A percentile compares a stretch with the other conserved stretches of the same genome.
phyloP scores from a whole-genome alignment of 352 stramenopile species.

The Pythium dissotocum region DNA sequence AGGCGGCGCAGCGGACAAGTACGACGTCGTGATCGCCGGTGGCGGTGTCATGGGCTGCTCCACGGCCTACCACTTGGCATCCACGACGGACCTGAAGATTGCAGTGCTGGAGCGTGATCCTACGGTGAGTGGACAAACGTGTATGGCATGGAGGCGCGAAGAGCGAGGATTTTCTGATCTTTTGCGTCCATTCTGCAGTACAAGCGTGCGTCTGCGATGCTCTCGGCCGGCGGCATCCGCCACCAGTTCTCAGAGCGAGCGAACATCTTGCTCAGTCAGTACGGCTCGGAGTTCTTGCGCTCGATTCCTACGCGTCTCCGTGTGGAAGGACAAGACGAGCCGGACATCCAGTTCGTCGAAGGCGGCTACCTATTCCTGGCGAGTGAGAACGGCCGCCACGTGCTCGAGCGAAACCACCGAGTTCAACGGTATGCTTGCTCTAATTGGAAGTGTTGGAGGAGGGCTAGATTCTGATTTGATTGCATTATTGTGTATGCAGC shows the following conservation, averaged over 20 bases:
- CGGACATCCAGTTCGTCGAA: conserved; percentile 79
- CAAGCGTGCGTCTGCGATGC: conserved; percentile 78
- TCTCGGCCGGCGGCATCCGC: conserved; percentile 76
- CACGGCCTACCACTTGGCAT: conserved; percentile 82
- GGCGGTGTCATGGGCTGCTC: conserved; percentile 86
- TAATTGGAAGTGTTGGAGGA: not conserved
- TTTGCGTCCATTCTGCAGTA: conserved; percentile 58
- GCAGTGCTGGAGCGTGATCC: conserved; percentile 73
- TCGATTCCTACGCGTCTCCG: conserved; percentile 49
- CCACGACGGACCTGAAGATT: conserved; percentile 67
- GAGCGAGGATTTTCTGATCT: not conserved
- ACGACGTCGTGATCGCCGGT: conserved; percentile 79
- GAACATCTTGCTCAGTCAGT: conserved; percentile 83
- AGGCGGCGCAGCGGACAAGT: conserved; percentile 24
- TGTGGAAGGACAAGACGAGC: conserved; percentile 50
- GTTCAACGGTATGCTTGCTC: conserved; percentile 36
- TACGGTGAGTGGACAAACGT: conserved; percentile 37
- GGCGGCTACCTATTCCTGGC: conserved; percentile 83
- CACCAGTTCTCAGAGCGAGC: conserved; percentile 79
- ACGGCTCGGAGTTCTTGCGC: conserved; percentile 72
- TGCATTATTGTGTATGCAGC: conserved; percentile 17
- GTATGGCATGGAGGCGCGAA: not conserved
- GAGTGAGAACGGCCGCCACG: conserved; percentile 54
- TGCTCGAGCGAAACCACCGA: conserved; percentile 64
- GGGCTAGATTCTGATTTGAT: not conserved